phyloP scores from a whole-genome alignment of 345 rosid genomes.

The Ricinus communis region DNA sequence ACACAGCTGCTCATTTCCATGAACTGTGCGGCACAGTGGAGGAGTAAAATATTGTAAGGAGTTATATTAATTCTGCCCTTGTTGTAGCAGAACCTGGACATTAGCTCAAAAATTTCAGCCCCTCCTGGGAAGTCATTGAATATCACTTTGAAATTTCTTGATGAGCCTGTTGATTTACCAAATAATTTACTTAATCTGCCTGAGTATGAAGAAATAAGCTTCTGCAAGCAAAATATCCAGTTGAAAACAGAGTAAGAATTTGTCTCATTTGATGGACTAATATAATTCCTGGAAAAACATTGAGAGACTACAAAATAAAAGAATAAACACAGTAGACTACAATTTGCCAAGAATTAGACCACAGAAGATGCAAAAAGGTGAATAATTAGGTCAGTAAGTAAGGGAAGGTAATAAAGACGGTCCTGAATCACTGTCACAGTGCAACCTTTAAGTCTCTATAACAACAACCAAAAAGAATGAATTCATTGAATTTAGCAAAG shows the following conservation, averaged over 20 bases:
- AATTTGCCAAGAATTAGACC: background rate
- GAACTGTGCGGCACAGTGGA: slow-evolving; percentile 68
- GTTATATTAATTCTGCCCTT: slow-evolving; percentile 47
- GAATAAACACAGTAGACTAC: background rate
- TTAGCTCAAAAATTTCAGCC: slow-evolving; percentile 65
- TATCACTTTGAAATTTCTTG: slow-evolving; percentile 59
- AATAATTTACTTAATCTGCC: slow-evolving; percentile 62
- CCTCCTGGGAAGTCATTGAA: slow-evolving; percentile 93
- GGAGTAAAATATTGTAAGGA: slow-evolving; percentile 52
- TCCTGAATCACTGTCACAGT: slow-evolving; percentile 16
- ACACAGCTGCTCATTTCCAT: slow-evolving; percentile 60
- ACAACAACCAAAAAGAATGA: slow-evolving; percentile 23
- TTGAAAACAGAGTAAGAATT: slow-evolving; percentile 13
- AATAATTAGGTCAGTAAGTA: background rate
- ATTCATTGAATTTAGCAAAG: slow-evolving; percentile 26
- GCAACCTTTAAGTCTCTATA: slow-evolving; percentile 15
- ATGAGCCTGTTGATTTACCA: slow-evolving; percentile 48
- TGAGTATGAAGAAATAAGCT: slow-evolving; percentile 57
- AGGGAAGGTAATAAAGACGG: slow-evolving; percentile 14
- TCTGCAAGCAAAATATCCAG: slow-evolving; percentile 44
- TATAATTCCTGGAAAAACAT: no score
- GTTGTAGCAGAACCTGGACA: slow-evolving; percentile 78
- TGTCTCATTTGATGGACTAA: background rate
- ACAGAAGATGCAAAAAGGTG: background rate
- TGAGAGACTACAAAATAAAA: background rate